phyloP scores from a whole-genome alignment of 345 rosid species.

The Citrus reticulata region DNA sequence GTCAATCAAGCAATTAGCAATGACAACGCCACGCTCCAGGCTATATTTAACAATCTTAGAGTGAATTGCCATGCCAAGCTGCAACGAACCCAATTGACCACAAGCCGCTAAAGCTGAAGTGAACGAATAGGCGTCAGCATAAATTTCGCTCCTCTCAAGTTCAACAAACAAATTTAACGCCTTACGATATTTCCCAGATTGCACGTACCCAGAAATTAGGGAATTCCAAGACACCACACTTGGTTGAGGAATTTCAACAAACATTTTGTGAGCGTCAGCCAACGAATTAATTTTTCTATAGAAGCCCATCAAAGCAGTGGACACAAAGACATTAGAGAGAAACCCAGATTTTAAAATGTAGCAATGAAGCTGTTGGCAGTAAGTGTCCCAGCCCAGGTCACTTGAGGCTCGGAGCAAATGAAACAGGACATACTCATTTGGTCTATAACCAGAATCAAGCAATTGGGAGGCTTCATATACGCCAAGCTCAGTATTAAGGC shows the following conservation, averaged over 20 bases:
- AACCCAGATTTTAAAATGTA: conserved; percentile 57
- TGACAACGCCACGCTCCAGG: conserved; percentile 33
- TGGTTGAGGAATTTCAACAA: conserved; percentile 75
- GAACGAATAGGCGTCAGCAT: conserved; percentile 57
- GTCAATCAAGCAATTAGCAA: conserved; percentile 74
- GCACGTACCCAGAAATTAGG: conserved; percentile 56
- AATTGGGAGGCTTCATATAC: conserved; percentile 27
- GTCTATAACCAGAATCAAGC: conserved; percentile 36
- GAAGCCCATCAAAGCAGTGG: conserved; percentile 50
- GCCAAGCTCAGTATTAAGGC: conserved; percentile 15
- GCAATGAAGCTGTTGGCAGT: conserved; percentile 59
- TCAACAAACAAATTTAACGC: conserved; percentile 51
- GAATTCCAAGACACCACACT: conserved; percentile 77
- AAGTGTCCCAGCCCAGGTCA: conserved; percentile 38
- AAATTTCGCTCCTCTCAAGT: conserved; percentile 43
- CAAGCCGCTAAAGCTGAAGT: conserved; percentile 64
- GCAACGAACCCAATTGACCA: conserved; percentile 36
- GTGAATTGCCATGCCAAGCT: conserved; percentile 51
- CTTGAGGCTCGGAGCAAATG: conserved; percentile 55
- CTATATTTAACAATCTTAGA: conserved; percentile 57
- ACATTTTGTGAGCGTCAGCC: conserved; percentile 43
- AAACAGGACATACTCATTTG: conserved; percentile 33
- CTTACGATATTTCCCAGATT: conserved; percentile 39
- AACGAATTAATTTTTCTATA: conserved; percentile 34
- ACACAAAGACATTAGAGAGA: conserved; percentile 44